These are phyloP conservation scores for Aspergillus arachidicola DNA, from an alignment of 2,329 filamentous ascomycete species.

Conservation along the genomic window DNA sequence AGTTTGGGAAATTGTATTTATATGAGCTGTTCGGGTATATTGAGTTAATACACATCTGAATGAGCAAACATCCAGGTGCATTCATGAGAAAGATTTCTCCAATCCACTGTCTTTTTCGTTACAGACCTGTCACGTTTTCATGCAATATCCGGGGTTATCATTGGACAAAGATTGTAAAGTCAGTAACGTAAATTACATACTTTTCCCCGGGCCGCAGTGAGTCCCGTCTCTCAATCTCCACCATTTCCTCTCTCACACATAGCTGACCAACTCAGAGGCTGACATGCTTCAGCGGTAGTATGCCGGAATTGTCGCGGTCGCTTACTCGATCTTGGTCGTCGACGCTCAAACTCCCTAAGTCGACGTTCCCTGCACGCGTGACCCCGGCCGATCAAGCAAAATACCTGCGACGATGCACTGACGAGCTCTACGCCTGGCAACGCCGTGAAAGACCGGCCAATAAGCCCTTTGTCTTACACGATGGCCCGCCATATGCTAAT, in stretches of 20 bases:
- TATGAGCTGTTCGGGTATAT: neutral
- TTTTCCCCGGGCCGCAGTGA: neutral
- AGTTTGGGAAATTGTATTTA: neutral
- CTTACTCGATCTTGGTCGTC: conserved; percentile 65
- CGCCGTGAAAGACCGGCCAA: conserved; percentile 53
- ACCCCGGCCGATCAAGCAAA: conserved; percentile 49
- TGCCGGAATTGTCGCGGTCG: conserved; percentile 40
- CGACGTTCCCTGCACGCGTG: conserved; percentile 64
- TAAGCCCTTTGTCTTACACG: conserved; percentile 78
- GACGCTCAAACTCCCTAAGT: conserved; percentile 74
- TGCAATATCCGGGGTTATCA: neutral
- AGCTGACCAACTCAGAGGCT: conserved; percentile 12
- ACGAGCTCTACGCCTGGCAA: conserved; percentile 92
- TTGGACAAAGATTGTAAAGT: neutral
- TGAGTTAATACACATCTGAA: neutral
- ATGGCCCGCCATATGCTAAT: conserved; percentile 97
- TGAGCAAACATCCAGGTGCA: neutral
- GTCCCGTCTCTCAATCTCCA: neutral
- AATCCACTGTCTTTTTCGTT: neutral
- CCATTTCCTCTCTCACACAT: conserved; percentile 1
- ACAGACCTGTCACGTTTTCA: neutral
- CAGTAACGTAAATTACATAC: conserved; percentile 1
- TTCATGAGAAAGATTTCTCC: neutral
- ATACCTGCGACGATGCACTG: conserved; percentile 76
- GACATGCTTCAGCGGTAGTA: conserved; percentile 38